Conservation (phyloP, 2,329 filamentous ascomycete genomes). For the Exophiala bonariae region DNA sequence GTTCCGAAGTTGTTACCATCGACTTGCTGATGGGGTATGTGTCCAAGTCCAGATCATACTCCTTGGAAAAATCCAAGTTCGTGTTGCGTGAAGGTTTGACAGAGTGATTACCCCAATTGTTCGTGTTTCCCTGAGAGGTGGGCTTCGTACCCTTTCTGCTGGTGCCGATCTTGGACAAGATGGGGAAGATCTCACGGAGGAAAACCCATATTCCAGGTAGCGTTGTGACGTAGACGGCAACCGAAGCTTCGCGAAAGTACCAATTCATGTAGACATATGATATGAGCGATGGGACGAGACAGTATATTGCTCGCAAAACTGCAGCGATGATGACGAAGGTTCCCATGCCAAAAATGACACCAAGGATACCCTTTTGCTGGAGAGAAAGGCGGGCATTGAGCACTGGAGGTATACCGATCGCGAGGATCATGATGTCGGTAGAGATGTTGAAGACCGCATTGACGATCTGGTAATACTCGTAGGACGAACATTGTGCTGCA, state of each 20-base stretch:
- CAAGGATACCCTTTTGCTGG: constrained; percentile 44
- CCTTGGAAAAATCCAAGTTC: constrained; percentile 1
- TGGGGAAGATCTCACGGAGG: constrained; percentile 48
- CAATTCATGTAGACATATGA: constrained; percentile 44
- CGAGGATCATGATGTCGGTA: constrained; percentile 44
- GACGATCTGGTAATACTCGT: constrained; percentile 47
- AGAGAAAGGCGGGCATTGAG: constrained; percentile 40
- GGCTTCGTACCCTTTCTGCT: constrained; percentile 3
- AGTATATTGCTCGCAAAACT: constrained; percentile 51
- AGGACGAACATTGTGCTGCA: constrained; percentile 40
- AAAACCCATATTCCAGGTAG: constrained; percentile 54
- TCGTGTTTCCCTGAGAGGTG: background rate
- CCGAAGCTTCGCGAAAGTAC: constrained; percentile 49
- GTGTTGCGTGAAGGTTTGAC: background rate
- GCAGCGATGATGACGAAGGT: constrained; percentile 50
- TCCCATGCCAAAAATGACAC: constrained; percentile 46
- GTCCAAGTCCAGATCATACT: constrained; percentile 14
- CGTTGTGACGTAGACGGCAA: constrained; percentile 51
- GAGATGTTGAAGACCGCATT: constrained; percentile 49
- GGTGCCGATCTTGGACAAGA: constrained; percentile 6
- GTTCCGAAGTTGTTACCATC: constrained; percentile 7
- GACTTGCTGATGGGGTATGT: constrained; percentile 20
- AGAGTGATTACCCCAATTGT: background rate
- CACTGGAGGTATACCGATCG: constrained; percentile 44
- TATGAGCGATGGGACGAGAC: constrained; percentile 39